These are phyloP conservation scores for Leccinum pellstonianum DNA, from an alignment of 768 basidiomycete genomes.

Conservation along the genomic window DNA sequence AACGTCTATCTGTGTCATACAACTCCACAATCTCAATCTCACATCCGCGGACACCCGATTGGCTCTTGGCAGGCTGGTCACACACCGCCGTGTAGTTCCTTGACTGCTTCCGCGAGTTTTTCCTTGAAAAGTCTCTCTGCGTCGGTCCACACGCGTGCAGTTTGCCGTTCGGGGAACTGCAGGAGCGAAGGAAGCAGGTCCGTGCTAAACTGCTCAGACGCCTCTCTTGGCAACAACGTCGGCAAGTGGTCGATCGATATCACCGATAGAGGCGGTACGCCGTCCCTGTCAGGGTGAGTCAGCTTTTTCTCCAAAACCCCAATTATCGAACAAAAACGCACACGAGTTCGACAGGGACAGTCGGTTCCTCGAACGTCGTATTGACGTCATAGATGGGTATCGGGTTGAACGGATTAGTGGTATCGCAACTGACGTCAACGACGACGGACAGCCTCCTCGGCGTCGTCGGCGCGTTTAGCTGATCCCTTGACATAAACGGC, in stretches of 20 bases:
- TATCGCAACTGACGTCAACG: conserved; percentile 98
- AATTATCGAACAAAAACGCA: conserved; percentile 39
- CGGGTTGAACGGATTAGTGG: conserved; percentile 97
- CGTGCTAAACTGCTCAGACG: conserved; percentile 92
- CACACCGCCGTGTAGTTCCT: conserved; percentile 7
- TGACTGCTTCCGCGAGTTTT: conserved; percentile 55
- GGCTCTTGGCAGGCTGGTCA: not conserved
- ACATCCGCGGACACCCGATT: not conserved
- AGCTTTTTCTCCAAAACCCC: no score
- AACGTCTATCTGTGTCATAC: not conserved
- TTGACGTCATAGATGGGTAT: conserved; percentile 94
- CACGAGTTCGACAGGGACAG: conserved; percentile 82
- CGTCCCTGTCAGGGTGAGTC: conserved; percentile 39
- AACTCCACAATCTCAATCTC: not conserved
- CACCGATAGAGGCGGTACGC: conserved; percentile 71
- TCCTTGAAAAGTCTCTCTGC: conserved; percentile 81
- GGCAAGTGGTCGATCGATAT: conserved; percentile 98
- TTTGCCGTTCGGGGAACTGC: conserved; percentile 64
- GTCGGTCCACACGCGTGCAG: conserved; percentile 80
- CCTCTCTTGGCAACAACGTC: conserved; percentile 90
- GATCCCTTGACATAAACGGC: conserved; percentile 71
- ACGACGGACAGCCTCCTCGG: conserved; percentile 71
- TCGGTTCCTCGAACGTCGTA: conserved; percentile 91
- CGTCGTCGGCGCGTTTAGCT: conserved; percentile 65
- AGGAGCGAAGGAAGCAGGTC: conserved; percentile 86